Evolutionary conservation across 23 red algal genomes (phyloP), one percentile per base, ranked within the genome.

Genomic region (Pyropia yezoensis): DNA sequence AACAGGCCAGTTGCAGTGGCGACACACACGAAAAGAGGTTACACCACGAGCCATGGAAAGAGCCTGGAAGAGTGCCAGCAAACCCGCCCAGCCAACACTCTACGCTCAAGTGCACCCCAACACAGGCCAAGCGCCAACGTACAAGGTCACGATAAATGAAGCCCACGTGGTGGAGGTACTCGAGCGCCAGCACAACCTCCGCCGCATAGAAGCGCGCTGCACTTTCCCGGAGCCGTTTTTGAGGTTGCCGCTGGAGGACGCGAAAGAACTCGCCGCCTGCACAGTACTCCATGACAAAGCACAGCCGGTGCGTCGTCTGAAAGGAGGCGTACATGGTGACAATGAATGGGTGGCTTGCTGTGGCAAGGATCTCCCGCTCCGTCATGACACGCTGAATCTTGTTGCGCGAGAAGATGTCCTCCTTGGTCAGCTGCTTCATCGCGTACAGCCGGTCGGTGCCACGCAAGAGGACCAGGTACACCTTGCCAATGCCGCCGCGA

Each of bases 381-480:
- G 79, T 83, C 66, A 83, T 24, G n/a, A 83, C 79, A 24, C 79
- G 67, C 28, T 63, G 54, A 30, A 83, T 67, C 56, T 83, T 83
- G 54, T 83, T 83, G 3, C 68, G 50, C 49, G 26, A 21, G 33
- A 83, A 63, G 68, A 83, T 83, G 25, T 83, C 79, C 55, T 83
- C 79, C 54, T 83, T 83, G 3, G 79, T 83, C 16, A 83, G 63
- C 25, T 75, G 68, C 62, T 83, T 83, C 67, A 83, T 83, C 33
- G 79, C 79, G 25, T 83, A 83, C 25, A 83, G 17, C 64, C 87
- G 87, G 32, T 80, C 70, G 1, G 91, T 96, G 59, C 74, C 83
- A 27, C 72, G 85, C 19, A 96, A 69, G 2, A 82, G 73, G 18
- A 96, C 91, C 16, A 96, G 80, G 47, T 79, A 89, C 16, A 96